Percentiles rank a stretch among this genome's conserved stretches.
Conservation (phyloP, 495 filamentous ascomycete species). For the Chaetomium fimeti region DNA sequence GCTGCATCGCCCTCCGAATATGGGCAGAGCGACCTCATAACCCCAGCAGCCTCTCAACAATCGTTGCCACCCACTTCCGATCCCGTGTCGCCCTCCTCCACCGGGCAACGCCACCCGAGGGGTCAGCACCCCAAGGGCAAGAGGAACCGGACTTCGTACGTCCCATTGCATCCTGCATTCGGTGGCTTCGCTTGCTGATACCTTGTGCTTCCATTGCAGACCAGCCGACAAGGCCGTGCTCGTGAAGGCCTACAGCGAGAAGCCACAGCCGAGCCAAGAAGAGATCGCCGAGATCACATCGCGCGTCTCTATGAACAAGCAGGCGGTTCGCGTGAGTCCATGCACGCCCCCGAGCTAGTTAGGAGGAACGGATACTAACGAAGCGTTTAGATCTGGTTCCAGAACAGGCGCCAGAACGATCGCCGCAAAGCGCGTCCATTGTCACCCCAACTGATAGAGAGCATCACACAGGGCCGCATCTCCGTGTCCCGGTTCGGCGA, state of each 20-base stretch:
- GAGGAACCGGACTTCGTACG: conserved; percentile 57
- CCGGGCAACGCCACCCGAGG: conserved; percentile 6
- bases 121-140: conserved; percentile 48
- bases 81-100: conserved; percentile 12
- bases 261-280: conserved; percentile 90
- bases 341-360: not conserved
- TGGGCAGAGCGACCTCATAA: not conserved
- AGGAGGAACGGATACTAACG: not conserved
- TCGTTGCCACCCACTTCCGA: conserved; percentile 3
- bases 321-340: conserved; percentile 87
- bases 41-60: not conserved
- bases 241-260: conserved; percentile 79
- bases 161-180: conserved; percentile 14
- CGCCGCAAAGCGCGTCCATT: conserved; percentile 87
- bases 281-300: conserved; percentile 61
- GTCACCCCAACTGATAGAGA: conserved; percentile 73
- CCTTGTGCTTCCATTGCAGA: conserved; percentile 43
- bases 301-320: conserved; percentile 87
- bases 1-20: not conserved
- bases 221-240: conserved; percentile 88
- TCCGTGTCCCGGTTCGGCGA: not conserved
- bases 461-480: conserved; percentile 57
- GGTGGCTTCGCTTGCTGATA: conserved; percentile 13
- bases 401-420: conserved; percentile 93
- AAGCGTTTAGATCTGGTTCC: conserved; percentile 87